Percentiles rank a stretch among this genome's conserved stretches.
Conservation (phyloP, 352 stramenopile species). For the Globisporangium cystogenes region DNA sequence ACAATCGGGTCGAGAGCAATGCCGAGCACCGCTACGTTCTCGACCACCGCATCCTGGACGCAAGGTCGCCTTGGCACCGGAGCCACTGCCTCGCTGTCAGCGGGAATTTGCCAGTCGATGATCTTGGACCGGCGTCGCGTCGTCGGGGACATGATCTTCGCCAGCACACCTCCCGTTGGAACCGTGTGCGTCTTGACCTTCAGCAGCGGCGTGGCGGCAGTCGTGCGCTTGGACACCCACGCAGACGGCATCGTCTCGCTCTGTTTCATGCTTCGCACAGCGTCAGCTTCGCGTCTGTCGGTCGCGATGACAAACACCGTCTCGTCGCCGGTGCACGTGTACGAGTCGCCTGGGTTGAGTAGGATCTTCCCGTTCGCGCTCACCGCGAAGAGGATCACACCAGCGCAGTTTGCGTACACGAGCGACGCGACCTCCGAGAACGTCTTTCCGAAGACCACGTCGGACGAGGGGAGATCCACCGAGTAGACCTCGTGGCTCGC, state of each 20-base stretch:
- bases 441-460: constrained; percentile 54
- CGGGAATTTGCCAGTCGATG: constrained; percentile 24
- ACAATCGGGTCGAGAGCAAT: constrained; percentile 58
- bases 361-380: constrained; percentile 39
- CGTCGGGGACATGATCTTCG: neutral
- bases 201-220: neutral
- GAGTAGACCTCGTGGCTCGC: constrained; percentile 81
- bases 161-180: neutral
- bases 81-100: constrained; percentile 2
- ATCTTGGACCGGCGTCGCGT: constrained; percentile 23
- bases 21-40: constrained; percentile 42
- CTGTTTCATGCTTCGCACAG: constrained; percentile 24
- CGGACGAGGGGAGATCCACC: constrained; percentile 45
- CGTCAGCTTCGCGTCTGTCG: constrained; percentile 44
- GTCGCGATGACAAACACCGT: constrained; percentile 72
- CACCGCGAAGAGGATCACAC: constrained; percentile 77
- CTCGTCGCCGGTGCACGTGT: constrained; percentile 61
- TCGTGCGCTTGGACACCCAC: constrained; percentile 20
- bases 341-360: constrained; percentile 75
- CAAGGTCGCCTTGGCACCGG: constrained; percentile 12
- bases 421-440: constrained; percentile 78
- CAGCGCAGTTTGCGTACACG: constrained; percentile 66
- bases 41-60: constrained; percentile 43
- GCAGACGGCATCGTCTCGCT: constrained; percentile 10
- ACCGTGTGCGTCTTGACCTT: constrained; percentile 11